Evolutionary conservation across 2,329 filamentous ascomycete species (phyloP).

Genomic region (Penicillium aurantiogriseum): DNA sequence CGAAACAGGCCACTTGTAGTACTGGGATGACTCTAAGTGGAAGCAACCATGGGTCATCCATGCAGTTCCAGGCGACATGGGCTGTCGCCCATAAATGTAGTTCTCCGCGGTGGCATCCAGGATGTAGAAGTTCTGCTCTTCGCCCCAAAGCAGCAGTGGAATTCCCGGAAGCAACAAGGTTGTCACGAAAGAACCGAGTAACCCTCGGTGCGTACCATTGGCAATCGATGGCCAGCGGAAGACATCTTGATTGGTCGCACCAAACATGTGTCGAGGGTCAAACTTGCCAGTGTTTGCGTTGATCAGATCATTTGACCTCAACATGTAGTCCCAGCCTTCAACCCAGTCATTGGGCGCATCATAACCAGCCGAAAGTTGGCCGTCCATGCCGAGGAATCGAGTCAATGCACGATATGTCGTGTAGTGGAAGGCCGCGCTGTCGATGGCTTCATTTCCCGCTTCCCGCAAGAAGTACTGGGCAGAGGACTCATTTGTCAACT

Average conservation of each 20-base stretch:
- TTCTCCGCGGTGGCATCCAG: slow-evolving; percentile 63
- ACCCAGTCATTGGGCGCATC: slow-evolving; percentile 56
- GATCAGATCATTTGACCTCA: slow-evolving; percentile 58
- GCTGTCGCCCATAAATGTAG: slow-evolving; percentile 63
- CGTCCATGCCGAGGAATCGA: slow-evolving; percentile 60
- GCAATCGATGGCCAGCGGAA: slow-evolving; percentile 61
- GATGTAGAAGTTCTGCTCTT: slow-evolving; percentile 64
- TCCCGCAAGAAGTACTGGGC: slow-evolving; percentile 54
- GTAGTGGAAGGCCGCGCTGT: slow-evolving; percentile 63
- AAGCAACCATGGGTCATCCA: slow-evolving; percentile 67
- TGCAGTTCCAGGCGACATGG: slow-evolving; percentile 60
- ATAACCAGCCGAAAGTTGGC: slow-evolving; percentile 53
- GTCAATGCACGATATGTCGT: slow-evolving; percentile 60
- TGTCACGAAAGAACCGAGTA: slow-evolving; percentile 59
- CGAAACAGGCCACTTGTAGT: slow-evolving; percentile 58
- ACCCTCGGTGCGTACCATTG: slow-evolving; percentile 55
- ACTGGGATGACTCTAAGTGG: slow-evolving; percentile 54
- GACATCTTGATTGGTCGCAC: slow-evolving; percentile 64
- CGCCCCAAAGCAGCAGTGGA: slow-evolving; percentile 61
- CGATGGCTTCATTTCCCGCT: slow-evolving; percentile 54
- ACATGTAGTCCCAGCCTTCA: slow-evolving; percentile 55
- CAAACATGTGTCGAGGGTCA: slow-evolving; percentile 64
- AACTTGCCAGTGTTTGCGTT: slow-evolving; percentile 61
- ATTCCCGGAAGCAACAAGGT: slow-evolving; percentile 61
- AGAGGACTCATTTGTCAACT: slow-evolving; percentile 46